Base-by-base conservation (phyloP, 2,329 filamentous ascomycete species). In the Arthrocladium fulminans region DNA sequence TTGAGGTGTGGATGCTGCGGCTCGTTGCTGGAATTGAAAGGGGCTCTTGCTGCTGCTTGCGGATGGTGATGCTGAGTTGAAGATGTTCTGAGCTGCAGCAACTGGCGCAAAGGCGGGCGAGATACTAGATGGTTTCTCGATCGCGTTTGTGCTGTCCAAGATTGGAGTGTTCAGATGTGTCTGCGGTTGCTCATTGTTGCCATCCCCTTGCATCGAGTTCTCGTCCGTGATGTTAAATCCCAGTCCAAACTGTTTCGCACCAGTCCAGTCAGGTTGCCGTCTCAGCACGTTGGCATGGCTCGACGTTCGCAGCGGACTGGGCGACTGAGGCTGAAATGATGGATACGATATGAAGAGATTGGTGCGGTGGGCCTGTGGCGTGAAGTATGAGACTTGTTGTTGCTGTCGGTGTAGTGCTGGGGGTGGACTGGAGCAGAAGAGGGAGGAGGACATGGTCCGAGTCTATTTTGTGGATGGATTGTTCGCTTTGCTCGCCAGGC, bases 281-380 rank as follows among this genome's bases (percentile, higher is more conserved):
- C 53, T 45, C 54, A 55, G 55, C 15, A 54, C 32, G 45, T 58
- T 58, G 23, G 54, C 55, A 57, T 57, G 54, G 40, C 51, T 48
- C 13, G 51, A 54, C 22, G 53, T 56, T 42, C 52, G 50, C n/a
- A 59, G 47, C 29, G 56, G 55, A 29, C 53, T 56, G 13, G 56
- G 52, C 8, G 50, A 48, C 24, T 50, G 34, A 9, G 53, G 50
- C 4, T 50, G 37, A 35, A 50, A 51, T 22, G 12, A 35, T 25
- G 29, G 70, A 52, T 71, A 72, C 57, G 71, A n/a, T 20, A 34
- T 22, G 32, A 47, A 39, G n/a, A 24, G 32, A 29, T 38, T 47
- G 71, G 44, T 69, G 69, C 10, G 70, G 67, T 42, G 68, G 66
- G 50, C 71, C 72, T 54, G 48, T 15, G 39, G 46, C 32, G 48